Evolutionary conservation across 805 yeast species (phyloP), one percentile per base, ranked within the genome.

Genomic region (Teunomyces pallodes): DNA sequence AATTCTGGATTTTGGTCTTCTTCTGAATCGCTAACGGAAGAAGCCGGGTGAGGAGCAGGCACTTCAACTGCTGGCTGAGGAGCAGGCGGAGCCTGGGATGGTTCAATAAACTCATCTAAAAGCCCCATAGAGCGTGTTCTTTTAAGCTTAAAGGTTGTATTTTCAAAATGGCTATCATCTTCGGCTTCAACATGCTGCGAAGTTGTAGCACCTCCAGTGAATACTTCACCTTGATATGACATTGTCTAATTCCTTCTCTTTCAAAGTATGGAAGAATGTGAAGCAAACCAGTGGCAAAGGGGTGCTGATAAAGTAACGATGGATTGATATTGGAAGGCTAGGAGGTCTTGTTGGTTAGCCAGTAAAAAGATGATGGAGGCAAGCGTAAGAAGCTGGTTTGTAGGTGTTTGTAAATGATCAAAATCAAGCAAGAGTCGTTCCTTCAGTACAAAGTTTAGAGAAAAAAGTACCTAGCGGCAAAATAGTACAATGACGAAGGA

Each of bases 51-150:
- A 7, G 24, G 43, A 9, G 14, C 27, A 24, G 12, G 32, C 24
- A 20, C 24, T 20, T 20, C 24, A 4, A 4, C 24, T 20, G 24
- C 24, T 12, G 32, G 12, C 24, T 39, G 33, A 33, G 20, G 2
- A 8, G 29, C 29, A n/a, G 29, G 12, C 28, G 7, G 29, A 10
- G 9, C 36, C 2, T 42, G 29, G 7, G 58, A 35, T 6, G 81
- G 79, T 27, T 72, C 82, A 35, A 82, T 79, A 59, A 77, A 84
- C 52, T 84, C 88, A 59, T 86, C 95, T 55, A 89, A 70, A 10
- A 87, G 65, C 1, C 96, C 96, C 76, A 89, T 73, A 6, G 94
- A 86, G 58, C 94, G 77, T 30, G 96, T 89, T 61, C 96, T 71
- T 58, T 88, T 89, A 58, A 89, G 70, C 57, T 82, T 83, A 64